A percentile compares a stretch with the other conserved stretches of the same genome.
Conservation (phyloP, 495 filamentous ascomycete genomes). For the Antarctomyces pellizariae region DNA sequence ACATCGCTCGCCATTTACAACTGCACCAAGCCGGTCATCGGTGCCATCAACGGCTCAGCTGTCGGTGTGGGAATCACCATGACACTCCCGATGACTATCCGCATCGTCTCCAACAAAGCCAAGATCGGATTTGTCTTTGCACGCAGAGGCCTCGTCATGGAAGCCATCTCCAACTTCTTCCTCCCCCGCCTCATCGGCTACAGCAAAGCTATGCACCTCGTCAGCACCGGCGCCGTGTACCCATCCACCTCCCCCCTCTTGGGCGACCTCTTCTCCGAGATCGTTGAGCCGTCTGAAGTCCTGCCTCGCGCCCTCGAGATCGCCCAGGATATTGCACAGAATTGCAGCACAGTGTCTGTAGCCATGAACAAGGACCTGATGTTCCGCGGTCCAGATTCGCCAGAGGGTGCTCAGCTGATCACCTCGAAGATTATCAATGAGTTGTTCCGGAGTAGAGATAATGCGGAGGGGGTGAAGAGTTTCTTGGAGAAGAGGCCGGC, state of each 20-base stretch:
- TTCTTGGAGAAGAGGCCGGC: slow-evolving; percentile 26
- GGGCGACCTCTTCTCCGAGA: slow-evolving; percentile 30
- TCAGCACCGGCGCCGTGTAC: slow-evolving; percentile 21
- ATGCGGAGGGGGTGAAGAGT: slow-evolving; percentile 21
- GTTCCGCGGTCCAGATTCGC: slow-evolving; percentile 28
- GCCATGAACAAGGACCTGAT: slow-evolving; percentile 34
- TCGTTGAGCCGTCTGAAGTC: slow-evolving; percentile 24
- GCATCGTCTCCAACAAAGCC: slow-evolving; percentile 27
- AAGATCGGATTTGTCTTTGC: slow-evolving; percentile 44
- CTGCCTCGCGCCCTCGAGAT: slow-evolving; percentile 30
- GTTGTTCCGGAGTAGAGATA: slow-evolving; percentile 26
- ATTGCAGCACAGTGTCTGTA: slow-evolving; percentile 29
- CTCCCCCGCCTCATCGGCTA: slow-evolving; percentile 35
- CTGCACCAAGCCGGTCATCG: slow-evolving; percentile 41
- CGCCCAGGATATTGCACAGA: slow-evolving; percentile 31
- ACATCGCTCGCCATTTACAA: slow-evolving; percentile 33
- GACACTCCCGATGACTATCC: slow-evolving; percentile 35
- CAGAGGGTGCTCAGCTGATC: slow-evolving; percentile 33
- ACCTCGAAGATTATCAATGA: slow-evolving; percentile 32
- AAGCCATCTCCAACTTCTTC: slow-evolving; percentile 39
- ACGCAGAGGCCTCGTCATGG: slow-evolving; percentile 34
- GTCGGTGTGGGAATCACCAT: slow-evolving; percentile 47
- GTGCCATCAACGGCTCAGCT: slow-evolving; percentile 38
- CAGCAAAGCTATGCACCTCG: slow-evolving; percentile 31
- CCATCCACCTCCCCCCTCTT: slow-evolving; percentile 20